Evolutionary conservation across 2,329 filamentous ascomycete species (phyloP), one percentile per base, ranked within the genome.

Genomic region (Verticillium albo-atrum): DNA sequence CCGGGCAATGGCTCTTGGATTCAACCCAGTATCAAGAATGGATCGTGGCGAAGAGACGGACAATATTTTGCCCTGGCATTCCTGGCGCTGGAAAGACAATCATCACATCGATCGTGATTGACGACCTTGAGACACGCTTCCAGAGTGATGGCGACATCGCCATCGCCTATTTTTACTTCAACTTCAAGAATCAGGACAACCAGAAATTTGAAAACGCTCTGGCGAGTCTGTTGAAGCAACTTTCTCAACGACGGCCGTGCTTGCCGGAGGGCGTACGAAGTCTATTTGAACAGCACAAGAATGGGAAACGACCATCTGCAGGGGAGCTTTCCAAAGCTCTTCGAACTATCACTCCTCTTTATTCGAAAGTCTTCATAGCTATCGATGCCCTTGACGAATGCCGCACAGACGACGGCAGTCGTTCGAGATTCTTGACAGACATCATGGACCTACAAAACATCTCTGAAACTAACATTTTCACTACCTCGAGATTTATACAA

Each of bases 31-130:
- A 42, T 34, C 32, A 55, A 35, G 20, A 23, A 3, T 61, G 57
- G 60, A 6, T 58, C 3, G 17, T 54, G 23, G n/a, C 56, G 0
- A 27, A 59, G 0, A 62, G 62, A 1, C 60, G 68, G 30, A 76
- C 68, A 0, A 58, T 82, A 0, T 78, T 79, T 58, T 82, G 76
- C 62, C 71, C 70, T 4, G 77, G 79, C 0, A 77, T 78, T 26
- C 77, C 77, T 0, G 79, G 79, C 0, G 74, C 78, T 0, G 79
- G 79, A 4, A 83, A 83, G 47, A 68, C 66, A 0, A 60, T 68
- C 1, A 32, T 68, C 20, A 57, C 62, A 1, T 65, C 67, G 0
- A 60, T 67, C 3, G 57, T 68, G 0, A n/a, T 66, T 2, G 60
- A 67, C 0, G 26, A 70, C 2, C 20, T 68, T 1, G 12, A 20